Evolutionary conservation across 148 eudicot genomes (phyloP).

Genomic region (Vaccinium corymbosum): DNA sequence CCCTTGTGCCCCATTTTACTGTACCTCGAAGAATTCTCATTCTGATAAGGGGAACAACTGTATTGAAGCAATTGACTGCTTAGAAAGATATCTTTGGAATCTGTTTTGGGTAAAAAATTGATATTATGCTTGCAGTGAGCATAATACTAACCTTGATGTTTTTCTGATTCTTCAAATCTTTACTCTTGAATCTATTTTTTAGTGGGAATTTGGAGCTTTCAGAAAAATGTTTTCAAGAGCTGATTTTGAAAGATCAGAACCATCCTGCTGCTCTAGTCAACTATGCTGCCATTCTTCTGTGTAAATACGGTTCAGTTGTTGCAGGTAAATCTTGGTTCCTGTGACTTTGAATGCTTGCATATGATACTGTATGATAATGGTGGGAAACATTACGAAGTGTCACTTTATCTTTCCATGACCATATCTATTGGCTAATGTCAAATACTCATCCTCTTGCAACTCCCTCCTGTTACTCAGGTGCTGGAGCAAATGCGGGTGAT

Average conservation of each 20-base stretch:
- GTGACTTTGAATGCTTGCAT: background rate
- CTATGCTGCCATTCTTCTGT: constrained; percentile 80
- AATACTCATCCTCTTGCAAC: constrained; percentile 12
- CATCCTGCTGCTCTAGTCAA: constrained; percentile 88
- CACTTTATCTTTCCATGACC: background rate
- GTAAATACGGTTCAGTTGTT: constrained; percentile 75
- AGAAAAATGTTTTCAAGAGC: constrained; percentile 69
- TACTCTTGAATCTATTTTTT: constrained; percentile 24
- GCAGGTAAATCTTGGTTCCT: constrained; percentile 54
- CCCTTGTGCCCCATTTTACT: background rate
- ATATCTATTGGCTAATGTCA: background rate
- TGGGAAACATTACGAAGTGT: constrained; percentile 1
- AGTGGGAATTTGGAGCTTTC: constrained; percentile 90
- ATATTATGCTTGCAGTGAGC: background rate
- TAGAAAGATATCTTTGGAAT: background rate
- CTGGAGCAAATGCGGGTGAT: constrained; percentile 71
- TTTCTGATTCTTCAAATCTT: constrained; percentile 17
- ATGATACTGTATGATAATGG: background rate
- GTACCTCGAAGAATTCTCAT: constrained; percentile 3
- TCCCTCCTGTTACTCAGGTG: constrained; percentile 43
- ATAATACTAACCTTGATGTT: background rate
- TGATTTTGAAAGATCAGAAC: constrained; percentile 83
- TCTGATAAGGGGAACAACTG: background rate
- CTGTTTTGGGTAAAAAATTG: background rate
- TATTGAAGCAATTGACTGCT: background rate